phyloP scores from a whole-genome alignment of 2,329 filamentous ascomycete genomes.

The Pestalotiopsis sp. region DNA sequence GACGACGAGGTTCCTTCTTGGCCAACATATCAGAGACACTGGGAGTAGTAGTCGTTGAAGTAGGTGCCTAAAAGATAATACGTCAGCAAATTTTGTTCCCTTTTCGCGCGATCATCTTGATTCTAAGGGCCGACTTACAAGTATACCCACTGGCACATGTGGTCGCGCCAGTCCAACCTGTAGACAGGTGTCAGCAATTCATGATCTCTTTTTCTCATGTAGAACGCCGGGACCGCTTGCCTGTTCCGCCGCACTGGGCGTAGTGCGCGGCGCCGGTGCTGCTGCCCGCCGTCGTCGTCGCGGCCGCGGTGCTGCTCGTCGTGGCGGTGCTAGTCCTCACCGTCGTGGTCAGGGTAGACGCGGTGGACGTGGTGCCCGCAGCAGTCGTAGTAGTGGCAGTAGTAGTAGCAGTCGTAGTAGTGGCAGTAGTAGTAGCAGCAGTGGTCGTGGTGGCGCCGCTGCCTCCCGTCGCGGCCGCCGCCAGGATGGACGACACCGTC shows the following conservation, averaged over 20 bases:
- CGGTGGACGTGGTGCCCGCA: background rate
- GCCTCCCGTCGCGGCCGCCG: constrained; percentile 9
- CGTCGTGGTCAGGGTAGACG: background rate
- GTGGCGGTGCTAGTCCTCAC: background rate
- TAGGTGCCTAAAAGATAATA: background rate
- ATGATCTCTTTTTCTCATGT: background rate
- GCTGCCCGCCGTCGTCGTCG: background rate
- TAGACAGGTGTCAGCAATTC: background rate
- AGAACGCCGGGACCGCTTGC: background rate
- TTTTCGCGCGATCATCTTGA: background rate
- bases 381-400: background rate
- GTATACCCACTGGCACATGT: constrained; percentile 10
- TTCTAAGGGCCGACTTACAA: background rate
- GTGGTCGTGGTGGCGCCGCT: background rate
- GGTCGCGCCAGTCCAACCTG: constrained; percentile 6
- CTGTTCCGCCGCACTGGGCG: constrained; percentile 6
- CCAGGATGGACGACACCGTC: constrained; percentile 18
- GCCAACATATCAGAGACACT: constrained; percentile 4
- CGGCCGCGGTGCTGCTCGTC: background rate
- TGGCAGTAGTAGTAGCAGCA: background rate
- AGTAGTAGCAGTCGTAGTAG: background rate
- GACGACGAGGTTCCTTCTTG: background rate
- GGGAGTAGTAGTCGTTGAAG: constrained; percentile 14
- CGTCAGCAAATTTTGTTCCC: background rate
- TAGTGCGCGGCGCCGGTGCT: constrained; percentile 4